A percentile compares a stretch with the other conserved stretches of the same genome.
Evolutionary conservation across 768 basidiomycete genomes (phyloP).

Genomic region (Cystofilobasidium macerans): DNA sequence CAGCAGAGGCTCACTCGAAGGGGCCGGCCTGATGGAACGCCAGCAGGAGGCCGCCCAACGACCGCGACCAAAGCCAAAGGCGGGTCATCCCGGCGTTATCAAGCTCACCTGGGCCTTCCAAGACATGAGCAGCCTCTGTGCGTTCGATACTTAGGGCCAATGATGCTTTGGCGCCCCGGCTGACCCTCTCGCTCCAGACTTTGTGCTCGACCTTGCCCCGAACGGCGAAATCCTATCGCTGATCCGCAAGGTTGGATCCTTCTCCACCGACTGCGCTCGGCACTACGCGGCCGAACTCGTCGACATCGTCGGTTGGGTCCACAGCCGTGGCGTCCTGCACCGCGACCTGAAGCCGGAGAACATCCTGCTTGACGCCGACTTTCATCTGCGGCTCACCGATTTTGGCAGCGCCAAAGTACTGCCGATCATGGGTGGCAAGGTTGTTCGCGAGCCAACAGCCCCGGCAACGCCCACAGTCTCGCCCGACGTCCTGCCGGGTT

Average conservation of each 20-base stretch:
- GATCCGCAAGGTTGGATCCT: constrained; percentile 54
- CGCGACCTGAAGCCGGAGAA: constrained; percentile 49
- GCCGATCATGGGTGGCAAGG: constrained; percentile 26
- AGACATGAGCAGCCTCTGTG: constrained; percentile 72
- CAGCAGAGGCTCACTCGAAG: neutral
- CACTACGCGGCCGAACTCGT: constrained; percentile 85
- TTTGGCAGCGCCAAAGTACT: constrained; percentile 69
- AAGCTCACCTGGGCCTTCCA: constrained; percentile 75
- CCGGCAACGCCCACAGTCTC: neutral
- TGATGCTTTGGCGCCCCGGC: neutral
- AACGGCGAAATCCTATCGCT: constrained; percentile 26
- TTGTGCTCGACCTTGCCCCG: constrained; percentile 25
- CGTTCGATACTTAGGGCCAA: constrained; percentile 35
- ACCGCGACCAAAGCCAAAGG: constrained; percentile 21
- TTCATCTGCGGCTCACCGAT: constrained; percentile 88
- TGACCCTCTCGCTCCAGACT: constrained; percentile 15
- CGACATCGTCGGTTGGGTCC: constrained; percentile 82
- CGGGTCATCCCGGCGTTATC: constrained; percentile 67
- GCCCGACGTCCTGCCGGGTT: neutral
- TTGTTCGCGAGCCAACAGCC: constrained; percentile 3
- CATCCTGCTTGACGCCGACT: constrained; percentile 71
- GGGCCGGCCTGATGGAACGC: neutral
- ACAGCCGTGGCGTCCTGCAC: constrained; percentile 78
- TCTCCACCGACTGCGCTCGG: constrained; percentile 61
- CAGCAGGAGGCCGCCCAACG: constrained; percentile 11